Percentiles rank a stretch among this genome's conserved stretches.
Conservation (phyloP, 192 early-diverging fungal genomes). For the Ambispora gerdemannii region DNA sequence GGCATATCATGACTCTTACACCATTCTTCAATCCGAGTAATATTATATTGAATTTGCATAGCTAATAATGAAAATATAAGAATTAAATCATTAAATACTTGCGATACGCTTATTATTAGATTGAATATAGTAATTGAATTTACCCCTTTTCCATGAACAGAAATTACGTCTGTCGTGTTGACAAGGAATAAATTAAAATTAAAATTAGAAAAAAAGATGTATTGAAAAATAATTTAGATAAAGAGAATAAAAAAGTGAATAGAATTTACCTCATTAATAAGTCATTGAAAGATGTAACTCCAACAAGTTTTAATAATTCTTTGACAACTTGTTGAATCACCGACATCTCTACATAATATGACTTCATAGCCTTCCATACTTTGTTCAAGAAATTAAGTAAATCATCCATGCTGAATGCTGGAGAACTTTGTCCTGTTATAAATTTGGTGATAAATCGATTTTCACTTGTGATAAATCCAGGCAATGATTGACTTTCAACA, state of each 20-base stretch:
- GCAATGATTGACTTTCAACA: constrained; percentile 92
- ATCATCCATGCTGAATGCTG: constrained; percentile 92
- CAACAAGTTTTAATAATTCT: constrained; percentile 93
- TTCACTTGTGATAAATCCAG: constrained; percentile 92
- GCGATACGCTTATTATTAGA: too few relatives aligned
- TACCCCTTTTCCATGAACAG: constrained; percentile 97
- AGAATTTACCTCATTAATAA: constrained; percentile 68
- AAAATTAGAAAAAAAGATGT: not conserved
- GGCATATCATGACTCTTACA: constrained; percentile 92
- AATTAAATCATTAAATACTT: too few relatives aligned
- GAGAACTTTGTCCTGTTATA: constrained; percentile 69
- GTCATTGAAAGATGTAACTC: constrained; percentile 95
- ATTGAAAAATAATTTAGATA: not conserved
- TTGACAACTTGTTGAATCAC: constrained; percentile 92
- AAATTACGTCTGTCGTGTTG: constrained; percentile 96
- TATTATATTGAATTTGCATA: constrained; percentile 99
- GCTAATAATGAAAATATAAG: constrained; percentile 38
- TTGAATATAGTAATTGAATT: not conserved
- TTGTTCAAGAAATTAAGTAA: constrained; percentile 91
- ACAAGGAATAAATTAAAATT: not conserved
- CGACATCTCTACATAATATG: constrained; percentile 92
- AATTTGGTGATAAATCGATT: constrained; percentile 88
- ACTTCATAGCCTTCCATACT: constrained; percentile 93
- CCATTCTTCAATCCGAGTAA: constrained; percentile 97
- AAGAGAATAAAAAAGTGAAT: not conserved